phyloP scores from a whole-genome alignment of 768 basidiomycete species.

The Termitomyces sp. region DNA sequence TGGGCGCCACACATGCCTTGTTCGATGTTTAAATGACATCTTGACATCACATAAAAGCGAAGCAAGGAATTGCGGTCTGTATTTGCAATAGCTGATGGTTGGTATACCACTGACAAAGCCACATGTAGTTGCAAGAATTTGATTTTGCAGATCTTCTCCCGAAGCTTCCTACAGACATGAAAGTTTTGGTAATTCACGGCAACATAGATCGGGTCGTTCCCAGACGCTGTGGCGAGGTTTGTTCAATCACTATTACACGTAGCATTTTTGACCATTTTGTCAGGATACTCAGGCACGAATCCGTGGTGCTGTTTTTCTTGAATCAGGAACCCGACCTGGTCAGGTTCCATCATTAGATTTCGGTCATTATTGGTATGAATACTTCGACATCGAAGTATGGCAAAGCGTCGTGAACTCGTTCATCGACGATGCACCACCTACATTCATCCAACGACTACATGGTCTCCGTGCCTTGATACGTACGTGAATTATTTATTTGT shows the following conservation, averaged over 20 bases:
- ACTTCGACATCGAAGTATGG: constrained; percentile 38
- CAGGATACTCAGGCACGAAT: constrained; percentile 32
- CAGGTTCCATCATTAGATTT: constrained; percentile 37
- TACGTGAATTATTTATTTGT: neutral
- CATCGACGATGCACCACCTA: constrained; percentile 18
- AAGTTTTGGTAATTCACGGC: constrained; percentile 43
- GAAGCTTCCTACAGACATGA: constrained; percentile 28
- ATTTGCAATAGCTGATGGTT: neutral
- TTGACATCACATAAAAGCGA: constrained; percentile 16
- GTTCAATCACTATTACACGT: neutral
- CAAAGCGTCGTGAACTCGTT: constrained; percentile 30
- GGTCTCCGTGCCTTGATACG: neutral
- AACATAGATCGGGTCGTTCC: constrained; percentile 36
- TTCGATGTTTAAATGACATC: neutral
- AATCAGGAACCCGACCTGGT: constrained; percentile 27
- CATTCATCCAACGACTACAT: neutral
- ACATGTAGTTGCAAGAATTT: constrained; percentile 30
- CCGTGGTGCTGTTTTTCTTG: constrained; percentile 29
- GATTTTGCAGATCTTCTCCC: constrained; percentile 28
- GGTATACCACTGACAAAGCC: neutral
- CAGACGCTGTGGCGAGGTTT: constrained; percentile 29
- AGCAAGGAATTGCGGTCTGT: constrained; percentile 29
- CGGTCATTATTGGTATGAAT: constrained; percentile 41
- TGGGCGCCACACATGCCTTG: constrained; percentile 4
- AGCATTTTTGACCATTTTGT: neutral